A percentile compares a stretch with the other conserved stretches of the same genome.
phyloP scores from a whole-genome alignment of 306 rosid genomes.

The Dalbergia cultrata region DNA sequence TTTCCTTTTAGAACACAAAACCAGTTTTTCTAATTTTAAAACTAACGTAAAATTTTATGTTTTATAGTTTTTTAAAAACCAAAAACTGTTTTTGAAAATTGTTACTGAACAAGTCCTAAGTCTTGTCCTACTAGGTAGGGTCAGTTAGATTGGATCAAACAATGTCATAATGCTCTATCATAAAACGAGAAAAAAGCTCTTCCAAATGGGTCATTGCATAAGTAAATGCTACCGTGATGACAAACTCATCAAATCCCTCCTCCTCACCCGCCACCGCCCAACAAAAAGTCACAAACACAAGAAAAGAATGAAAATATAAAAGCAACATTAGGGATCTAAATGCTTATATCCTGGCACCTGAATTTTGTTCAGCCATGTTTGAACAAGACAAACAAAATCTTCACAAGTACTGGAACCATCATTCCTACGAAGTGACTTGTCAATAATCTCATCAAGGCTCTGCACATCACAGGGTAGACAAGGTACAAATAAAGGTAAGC shows the following conservation, averaged over 20 bases:
- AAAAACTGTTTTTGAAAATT: no score
- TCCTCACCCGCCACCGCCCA: not conserved
- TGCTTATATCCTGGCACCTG: conserved; percentile 64
- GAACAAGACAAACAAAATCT: conserved; percentile 88
- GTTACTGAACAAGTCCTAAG: no score
- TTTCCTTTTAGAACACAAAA: no score
- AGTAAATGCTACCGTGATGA: not conserved
- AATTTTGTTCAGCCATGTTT: conserved; percentile 85
- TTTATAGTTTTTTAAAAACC: no score
- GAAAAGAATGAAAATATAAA: conserved; percentile 1
- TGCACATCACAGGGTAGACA: conserved; percentile 55
- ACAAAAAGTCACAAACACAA: not conserved
- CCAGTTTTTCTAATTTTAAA: no score
- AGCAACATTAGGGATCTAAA: conserved; percentile 29
- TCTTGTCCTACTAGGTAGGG: no score
- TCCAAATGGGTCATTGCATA: no score
- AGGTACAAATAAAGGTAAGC: conserved; percentile 33
- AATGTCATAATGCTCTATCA: no score
- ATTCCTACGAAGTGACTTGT: conserved; percentile 76
- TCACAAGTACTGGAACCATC: conserved; percentile 81
- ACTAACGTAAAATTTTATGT: no score
- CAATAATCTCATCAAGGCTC: conserved; percentile 91
- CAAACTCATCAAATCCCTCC: no score
- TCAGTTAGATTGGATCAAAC: no score
- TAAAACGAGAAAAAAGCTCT: no score